Evolutionary conservation across 768 basidiomycete genomes (phyloP).

Genomic region (Gymnopilus junonius): DNA sequence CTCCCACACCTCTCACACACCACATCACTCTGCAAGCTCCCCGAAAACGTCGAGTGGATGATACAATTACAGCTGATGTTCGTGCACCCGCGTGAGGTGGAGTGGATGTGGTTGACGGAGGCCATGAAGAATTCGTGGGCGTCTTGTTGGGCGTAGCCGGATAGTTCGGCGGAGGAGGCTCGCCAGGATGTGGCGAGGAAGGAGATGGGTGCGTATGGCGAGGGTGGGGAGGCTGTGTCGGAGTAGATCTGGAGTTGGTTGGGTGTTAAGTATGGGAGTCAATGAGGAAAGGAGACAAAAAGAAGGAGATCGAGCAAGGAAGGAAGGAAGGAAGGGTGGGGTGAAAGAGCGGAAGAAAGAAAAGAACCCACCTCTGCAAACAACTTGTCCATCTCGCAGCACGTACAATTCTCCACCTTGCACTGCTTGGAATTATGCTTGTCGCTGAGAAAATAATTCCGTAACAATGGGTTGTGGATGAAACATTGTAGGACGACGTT

Average conservation of each 20-base stretch:
- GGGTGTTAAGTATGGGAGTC: too few species aligned
- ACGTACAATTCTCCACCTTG: conserved; percentile 75
- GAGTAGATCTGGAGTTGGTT: conserved; percentile 53
- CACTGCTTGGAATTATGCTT: conserved; percentile 81
- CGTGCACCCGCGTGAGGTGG: conserved; percentile 73
- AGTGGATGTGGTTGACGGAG: conserved; percentile 86
- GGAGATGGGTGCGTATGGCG: too few species aligned
- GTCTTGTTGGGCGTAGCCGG: conserved; percentile 94
- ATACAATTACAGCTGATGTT: conserved; percentile 87
- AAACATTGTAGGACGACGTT: conserved; percentile 91
- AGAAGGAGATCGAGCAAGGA: not conserved
- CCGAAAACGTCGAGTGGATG: conserved; percentile 89
- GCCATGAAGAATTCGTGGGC: conserved; percentile 89
- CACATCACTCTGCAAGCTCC: conserved; percentile 86
- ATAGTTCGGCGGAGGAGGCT: too few species aligned
- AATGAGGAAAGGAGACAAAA: not conserved
- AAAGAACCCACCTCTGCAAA: conserved; percentile 62
- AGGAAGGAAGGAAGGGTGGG: too few species aligned
- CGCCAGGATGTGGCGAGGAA: too few species aligned
- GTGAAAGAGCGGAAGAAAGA: too few species aligned
- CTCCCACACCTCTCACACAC: conserved; percentile 86
- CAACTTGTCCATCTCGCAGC: conserved; percentile 92
- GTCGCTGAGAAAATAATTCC: conserved; percentile 90
- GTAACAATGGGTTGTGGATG: conserved; percentile 86
- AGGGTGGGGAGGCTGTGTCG: conserved; percentile 19